Conservation (phyloP, 345 rosid species). For the Erysimum cheiranthoides region DNA sequence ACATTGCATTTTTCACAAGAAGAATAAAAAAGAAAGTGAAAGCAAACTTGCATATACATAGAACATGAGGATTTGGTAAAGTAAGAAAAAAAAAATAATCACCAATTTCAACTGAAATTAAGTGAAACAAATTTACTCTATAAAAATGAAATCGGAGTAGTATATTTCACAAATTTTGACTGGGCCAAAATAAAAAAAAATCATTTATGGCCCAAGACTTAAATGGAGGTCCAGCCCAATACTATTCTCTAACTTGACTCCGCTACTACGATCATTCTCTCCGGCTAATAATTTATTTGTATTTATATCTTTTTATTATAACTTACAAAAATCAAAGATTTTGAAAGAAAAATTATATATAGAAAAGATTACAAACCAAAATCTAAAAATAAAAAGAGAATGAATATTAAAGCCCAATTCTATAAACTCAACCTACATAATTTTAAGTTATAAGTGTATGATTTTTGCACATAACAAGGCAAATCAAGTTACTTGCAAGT, state of each 20-base stretch:
- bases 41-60: slow-evolving; percentile 38
- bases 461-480: too few relatives aligned
- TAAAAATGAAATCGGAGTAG: slow-evolving; percentile 5
- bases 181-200: not conserved
- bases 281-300: too few relatives aligned
- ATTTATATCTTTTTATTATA: too few relatives aligned
- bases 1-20: slow-evolving; percentile 39
- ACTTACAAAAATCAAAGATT: too few relatives aligned
- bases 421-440: too few relatives aligned
- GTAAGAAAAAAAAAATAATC: not conserved
- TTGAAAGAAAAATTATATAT: too few relatives aligned
- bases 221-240: slow-evolving; percentile 81
- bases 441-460: too few relatives aligned
- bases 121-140: not conserved
- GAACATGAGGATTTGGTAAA: not conserved
- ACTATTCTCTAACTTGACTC: slow-evolving; percentile 53
- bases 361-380: too few relatives aligned
- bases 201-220: slow-evolving; percentile 67
- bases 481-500: too few relatives aligned
- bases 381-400: too few relatives aligned
- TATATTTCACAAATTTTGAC: slow-evolving; percentile 4
- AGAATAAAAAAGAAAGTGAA: slow-evolving; percentile 7
- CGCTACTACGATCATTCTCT: slow-evolving; percentile 44
- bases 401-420: too few relatives aligned
- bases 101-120: slow-evolving; percentile 16